Conservation (phyloP, 31 red algal genomes). For the Porphyra umbilicalis region DNA sequence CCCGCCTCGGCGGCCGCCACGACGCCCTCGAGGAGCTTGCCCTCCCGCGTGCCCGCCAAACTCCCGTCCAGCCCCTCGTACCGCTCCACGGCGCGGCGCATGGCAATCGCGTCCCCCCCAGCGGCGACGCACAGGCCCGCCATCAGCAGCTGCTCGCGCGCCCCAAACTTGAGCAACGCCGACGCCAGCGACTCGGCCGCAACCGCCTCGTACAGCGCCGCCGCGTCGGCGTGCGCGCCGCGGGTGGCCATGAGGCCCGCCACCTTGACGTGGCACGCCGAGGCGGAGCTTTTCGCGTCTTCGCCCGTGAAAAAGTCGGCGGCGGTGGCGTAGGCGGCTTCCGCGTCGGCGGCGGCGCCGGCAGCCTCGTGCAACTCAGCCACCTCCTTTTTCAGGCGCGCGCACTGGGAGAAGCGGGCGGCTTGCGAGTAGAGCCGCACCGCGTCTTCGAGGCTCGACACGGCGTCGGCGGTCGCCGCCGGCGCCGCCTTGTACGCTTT, state of each 20-base stretch:
- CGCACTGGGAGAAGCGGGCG: constrained; percentile 70
- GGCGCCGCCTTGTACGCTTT: constrained; percentile 70
- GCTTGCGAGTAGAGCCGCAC: constrained; percentile 42
- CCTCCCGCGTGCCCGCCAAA: constrained; percentile 68
- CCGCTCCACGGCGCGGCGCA: constrained; percentile 56
- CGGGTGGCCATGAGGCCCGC: constrained; percentile 50
- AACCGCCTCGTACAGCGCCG: constrained; percentile 70
- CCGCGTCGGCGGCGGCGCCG: constrained; percentile 17
- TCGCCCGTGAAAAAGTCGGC: constrained; percentile 95
- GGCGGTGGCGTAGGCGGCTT: constrained; percentile 47
- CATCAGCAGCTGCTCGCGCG: constrained; percentile 68
- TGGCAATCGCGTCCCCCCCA: constrained; percentile 59
- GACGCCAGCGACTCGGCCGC: constrained; percentile 56
- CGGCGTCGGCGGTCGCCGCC: constrained; percentile 38
- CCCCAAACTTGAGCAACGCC: constrained; percentile 73
- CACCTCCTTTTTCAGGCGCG: constrained; percentile 74
- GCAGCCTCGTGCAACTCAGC: constrained; percentile 80
- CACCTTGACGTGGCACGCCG: constrained; percentile 79
- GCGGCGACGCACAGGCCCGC: constrained; percentile 75
- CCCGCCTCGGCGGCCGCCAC: constrained; percentile 58
- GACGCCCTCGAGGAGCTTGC: constrained; percentile 58
- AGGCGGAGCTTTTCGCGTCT: constrained; percentile 81
- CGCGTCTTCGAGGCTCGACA: constrained; percentile 35
- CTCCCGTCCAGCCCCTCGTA: constrained; percentile 64
- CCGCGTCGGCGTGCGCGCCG: constrained; percentile 66